Evolutionary conservation across 2,329 filamentous ascomycete species (phyloP), one percentile per base, ranked within the genome.

Genomic region (Apiospora hydei): DNA sequence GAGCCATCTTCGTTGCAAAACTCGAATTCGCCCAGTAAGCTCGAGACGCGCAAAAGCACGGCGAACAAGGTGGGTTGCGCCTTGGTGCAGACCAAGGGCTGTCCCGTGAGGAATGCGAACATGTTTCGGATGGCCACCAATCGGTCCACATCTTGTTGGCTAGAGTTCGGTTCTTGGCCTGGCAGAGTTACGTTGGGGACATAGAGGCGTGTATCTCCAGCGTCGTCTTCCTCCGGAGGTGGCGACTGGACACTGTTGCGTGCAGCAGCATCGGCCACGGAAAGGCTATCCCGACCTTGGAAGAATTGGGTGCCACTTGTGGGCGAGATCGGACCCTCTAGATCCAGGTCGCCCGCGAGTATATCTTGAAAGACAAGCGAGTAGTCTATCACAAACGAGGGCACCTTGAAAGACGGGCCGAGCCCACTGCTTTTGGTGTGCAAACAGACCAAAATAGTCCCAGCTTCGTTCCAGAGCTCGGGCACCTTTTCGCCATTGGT

Each of bases 61-160:
- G 83, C 77, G 76, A 90, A 92, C 5, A 86, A 80, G 0, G 84
- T 88, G 1, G 89, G 85, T 53, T 85, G 84, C 7, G 82, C 76
- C 69, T 83, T 85, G 4, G 89, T 92, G 21, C 85, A 89, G 1
- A 93, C 88, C 0, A 93, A 83, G 1, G 89, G 89, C 75, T 92
- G 89, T 41, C 88, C 88, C 0, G 86, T 90, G 71, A 93, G 80
- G 74, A 93, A 90, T 7, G 91, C 91, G 74, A 93, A 92, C 53
- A 93, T 79, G 75, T 93, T 93, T 69, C 91, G 86, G 38, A 90
- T 86, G 4, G 87, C 87, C 49, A 92, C 83, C 16, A 92, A 79
- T 3, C 86, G 85, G 69, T 91, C 88, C 47, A 89, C 78, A 67
- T 89, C 86, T 76, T 82, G 82, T 44, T 76, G 83, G 70, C 75